phyloP scores from a whole-genome alignment of 2,329 filamentous ascomycete species.

The Verticillium dahliae region DNA sequence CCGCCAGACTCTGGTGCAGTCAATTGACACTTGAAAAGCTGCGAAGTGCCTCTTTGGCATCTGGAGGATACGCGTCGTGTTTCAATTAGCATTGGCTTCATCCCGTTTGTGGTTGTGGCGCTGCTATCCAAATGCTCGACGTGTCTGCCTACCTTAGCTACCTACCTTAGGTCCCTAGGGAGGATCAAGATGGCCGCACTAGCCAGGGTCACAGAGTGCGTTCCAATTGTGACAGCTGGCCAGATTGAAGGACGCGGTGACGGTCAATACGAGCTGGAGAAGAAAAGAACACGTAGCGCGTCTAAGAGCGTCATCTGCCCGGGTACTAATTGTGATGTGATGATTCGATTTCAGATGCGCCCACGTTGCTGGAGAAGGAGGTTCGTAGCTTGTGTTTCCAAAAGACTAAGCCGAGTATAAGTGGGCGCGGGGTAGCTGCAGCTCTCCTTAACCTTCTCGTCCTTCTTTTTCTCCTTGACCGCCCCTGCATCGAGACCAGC shows the following conservation, averaged over 20 bases:
- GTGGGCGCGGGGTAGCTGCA: conserved; percentile 3
- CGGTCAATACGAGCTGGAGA: not conserved
- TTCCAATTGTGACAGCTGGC: not conserved
- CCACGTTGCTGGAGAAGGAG: too few relatives aligned
- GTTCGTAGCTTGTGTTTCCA: not conserved
- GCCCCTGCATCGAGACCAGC: not conserved
- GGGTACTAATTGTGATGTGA: too few relatives aligned
- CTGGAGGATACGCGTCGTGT: not conserved
- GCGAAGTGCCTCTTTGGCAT: not conserved
- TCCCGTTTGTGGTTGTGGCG: not conserved
- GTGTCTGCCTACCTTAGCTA: too few relatives aligned
- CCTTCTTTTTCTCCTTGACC: not conserved
- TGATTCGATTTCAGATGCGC: too few relatives aligned
- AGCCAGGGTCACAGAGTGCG: not conserved
- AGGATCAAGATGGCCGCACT: not conserved
- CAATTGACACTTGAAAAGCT: too few relatives aligned
- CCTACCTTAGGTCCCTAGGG: too few relatives aligned
- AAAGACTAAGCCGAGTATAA: not conserved
- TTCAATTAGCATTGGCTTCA: not conserved
- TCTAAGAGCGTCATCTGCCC: too few relatives aligned
- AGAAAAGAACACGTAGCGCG: not conserved
- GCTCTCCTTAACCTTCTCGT: not conserved
- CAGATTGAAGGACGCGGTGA: not conserved
- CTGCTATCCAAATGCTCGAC: not conserved
- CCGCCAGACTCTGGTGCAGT: not conserved